A percentile compares a stretch with the other conserved stretches of the same genome.
These are phyloP conservation scores for Neofusicoccum ribis DNA, from an alignment of 2,329 filamentous ascomycete genomes.

Conservation along the genomic window DNA sequence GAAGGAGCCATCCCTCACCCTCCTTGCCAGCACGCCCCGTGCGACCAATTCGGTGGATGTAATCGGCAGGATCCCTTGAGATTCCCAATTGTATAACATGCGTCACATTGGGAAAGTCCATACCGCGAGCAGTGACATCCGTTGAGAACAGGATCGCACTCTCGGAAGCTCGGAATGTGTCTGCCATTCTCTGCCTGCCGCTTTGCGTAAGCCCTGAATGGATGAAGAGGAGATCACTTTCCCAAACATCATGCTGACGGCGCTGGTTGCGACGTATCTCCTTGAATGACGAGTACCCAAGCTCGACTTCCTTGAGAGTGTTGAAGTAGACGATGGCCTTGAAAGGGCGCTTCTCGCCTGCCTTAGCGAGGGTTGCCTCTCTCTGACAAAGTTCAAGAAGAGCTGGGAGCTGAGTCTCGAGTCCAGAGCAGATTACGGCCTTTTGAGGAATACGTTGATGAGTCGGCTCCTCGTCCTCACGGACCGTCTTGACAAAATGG, in stretches of 20 bases:
- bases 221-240: constrained; percentile 59
- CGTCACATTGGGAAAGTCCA: constrained; percentile 56
- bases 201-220: constrained; percentile 76
- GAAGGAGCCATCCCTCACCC: constrained; percentile 69
- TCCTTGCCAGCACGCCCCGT: constrained; percentile 68
- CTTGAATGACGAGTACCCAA: constrained; percentile 56
- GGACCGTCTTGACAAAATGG: constrained; percentile 87
- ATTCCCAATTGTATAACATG: constrained; percentile 55
- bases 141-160: constrained; percentile 57
- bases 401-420: constrained; percentile 75
- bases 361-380: constrained; percentile 51
- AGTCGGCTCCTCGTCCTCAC: constrained; percentile 77
- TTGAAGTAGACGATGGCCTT: constrained; percentile 96
- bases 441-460: constrained; percentile 83
- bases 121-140: constrained; percentile 54
- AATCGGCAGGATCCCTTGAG: constrained; percentile 47
- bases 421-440: constrained; percentile 64
- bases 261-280: constrained; percentile 15
- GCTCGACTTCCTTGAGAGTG: constrained; percentile 70
- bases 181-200: constrained; percentile 68
- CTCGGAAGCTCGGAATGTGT: constrained; percentile 66
- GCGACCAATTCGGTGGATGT: constrained; percentile 54
- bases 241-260: constrained; percentile 32
- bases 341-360: constrained; percentile 62
- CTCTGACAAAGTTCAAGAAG: constrained; percentile 73